Evolutionary conservation across 768 basidiomycete genomes (phyloP).

Genomic region (Pilatotrama ljubarskyi): DNA sequence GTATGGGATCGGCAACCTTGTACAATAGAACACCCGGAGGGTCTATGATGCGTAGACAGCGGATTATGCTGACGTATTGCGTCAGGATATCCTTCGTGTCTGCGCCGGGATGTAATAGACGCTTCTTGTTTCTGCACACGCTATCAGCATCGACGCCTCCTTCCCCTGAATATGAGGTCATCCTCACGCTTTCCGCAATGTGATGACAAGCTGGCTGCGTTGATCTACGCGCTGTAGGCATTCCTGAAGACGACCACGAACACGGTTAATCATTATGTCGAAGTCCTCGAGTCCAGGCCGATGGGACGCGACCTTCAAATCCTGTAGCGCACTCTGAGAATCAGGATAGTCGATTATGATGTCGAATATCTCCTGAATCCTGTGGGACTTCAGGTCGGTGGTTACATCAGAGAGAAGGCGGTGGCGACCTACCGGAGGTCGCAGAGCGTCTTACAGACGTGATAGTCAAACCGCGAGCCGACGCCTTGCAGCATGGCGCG

Average conservation of each 20-base stretch:
- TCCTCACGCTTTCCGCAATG: slow-evolving; percentile 77
- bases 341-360: slow-evolving; percentile 95
- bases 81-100: slow-evolving; percentile 89
- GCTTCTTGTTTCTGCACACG: slow-evolving; percentile 67
- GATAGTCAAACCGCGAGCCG: slow-evolving; percentile 85
- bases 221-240: slow-evolving; percentile 82
- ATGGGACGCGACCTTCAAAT: slow-evolving; percentile 62
- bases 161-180: not conserved
- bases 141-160: not conserved
- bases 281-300: slow-evolving; percentile 1
- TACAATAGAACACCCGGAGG: slow-evolving; percentile 90
- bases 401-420: not conserved
- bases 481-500: slow-evolving; percentile 72
- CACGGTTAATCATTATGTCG: not conserved
- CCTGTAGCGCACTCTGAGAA: slow-evolving; percentile 79
- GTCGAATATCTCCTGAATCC: slow-evolving; percentile 86
- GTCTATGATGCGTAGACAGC: slow-evolving; percentile 86
- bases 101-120: slow-evolving; percentile 93
- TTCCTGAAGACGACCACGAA: slow-evolving; percentile 45
- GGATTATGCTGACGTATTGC: slow-evolving; percentile 91
- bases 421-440: slow-evolving; percentile 66
- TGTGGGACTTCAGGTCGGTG: slow-evolving; percentile 21
- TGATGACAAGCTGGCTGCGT: slow-evolving; percentile 70
- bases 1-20: slow-evolving; percentile 91
- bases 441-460: slow-evolving; percentile 88